Conservation (phyloP, 1,284 basidiomycete genomes). For the Testicularia cyperi region DNA sequence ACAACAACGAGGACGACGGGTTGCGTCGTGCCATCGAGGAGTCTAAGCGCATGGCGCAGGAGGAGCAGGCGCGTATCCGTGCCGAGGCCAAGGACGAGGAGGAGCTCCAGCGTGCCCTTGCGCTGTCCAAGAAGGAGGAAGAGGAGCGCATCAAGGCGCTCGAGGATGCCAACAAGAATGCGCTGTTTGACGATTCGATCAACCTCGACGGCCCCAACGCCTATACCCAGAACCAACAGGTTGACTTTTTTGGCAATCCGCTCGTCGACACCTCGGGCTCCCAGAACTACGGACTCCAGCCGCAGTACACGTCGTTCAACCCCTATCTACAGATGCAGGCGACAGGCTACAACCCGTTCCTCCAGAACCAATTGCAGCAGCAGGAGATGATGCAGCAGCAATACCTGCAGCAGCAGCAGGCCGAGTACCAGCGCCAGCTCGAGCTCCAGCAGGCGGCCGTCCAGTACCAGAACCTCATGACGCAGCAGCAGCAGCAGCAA, state of each 20-base stretch:
- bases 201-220: conserved; percentile 50
- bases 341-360: conserved; percentile 50
- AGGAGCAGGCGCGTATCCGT: conserved; percentile 52
- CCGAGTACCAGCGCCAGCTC: conserved; percentile 60
- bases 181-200: conserved; percentile 74
- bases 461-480: conserved; percentile 61
- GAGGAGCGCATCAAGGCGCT: conserved; percentile 62
- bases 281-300: conserved; percentile 60
- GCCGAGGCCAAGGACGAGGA: conserved; percentile 65
- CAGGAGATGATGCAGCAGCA: conserved; percentile 69
- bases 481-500: conserved; percentile 56
- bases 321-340: conserved; percentile 64
- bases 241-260: conserved; percentile 52
- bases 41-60: conserved; percentile 61
- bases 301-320: conserved; percentile 66
- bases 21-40: conserved; percentile 63
- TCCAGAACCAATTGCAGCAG: conserved; percentile 67
- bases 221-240: conserved; percentile 52
- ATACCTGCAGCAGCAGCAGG: conserved; percentile 51
- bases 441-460: conserved; percentile 60
- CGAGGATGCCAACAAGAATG: conserved; percentile 73
- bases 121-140: conserved; percentile 79
- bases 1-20: conserved; percentile 64
- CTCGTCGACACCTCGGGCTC: conserved; percentile 41
- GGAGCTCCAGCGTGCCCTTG: conserved; percentile 76